Percentiles rank a stretch among this genome's conserved stretches.
These are phyloP conservation scores for Bifiguratus adelaidae DNA, from an alignment of 192 early-diverging fungal genomes.

Conservation along the genomic window DNA sequence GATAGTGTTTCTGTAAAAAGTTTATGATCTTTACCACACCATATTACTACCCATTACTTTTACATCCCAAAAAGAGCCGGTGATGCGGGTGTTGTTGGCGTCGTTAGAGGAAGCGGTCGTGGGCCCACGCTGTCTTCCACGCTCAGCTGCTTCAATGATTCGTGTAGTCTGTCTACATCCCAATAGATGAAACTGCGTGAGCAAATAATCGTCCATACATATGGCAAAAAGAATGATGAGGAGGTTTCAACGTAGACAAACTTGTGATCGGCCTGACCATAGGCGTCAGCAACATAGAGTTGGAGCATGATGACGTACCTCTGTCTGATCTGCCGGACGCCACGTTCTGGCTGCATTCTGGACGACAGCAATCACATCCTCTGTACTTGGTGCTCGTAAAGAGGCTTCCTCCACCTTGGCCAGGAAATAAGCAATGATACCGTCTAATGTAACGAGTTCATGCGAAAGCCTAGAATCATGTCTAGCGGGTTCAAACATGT, in stretches of 20 bases:
- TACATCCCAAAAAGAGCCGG: no score
- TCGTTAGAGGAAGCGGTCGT: no score
- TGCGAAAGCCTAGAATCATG: conserved; percentile 36
- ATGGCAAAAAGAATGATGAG: conserved; percentile 54
- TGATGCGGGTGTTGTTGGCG: no score
- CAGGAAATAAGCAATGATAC: conserved; percentile 56
- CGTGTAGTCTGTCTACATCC: conserved; percentile 51
- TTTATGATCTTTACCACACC: no score
- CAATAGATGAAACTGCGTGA: conserved; percentile 53
- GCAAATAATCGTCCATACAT: conserved; percentile 54
- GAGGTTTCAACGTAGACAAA: conserved; percentile 60
- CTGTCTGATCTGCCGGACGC: conserved; percentile 33
- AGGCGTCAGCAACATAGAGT: conserved; percentile 7
- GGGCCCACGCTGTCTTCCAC: no score
- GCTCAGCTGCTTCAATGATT: no score
- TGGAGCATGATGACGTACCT: not conserved
- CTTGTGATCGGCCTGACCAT: conserved; percentile 42
- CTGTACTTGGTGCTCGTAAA: conserved; percentile 48
- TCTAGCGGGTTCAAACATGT: conserved; percentile 49
- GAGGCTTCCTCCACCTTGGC: conserved; percentile 49
- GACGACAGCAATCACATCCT: conserved; percentile 52
- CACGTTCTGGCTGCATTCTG: conserved; percentile 53
- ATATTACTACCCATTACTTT: no score
- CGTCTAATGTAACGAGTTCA: conserved; percentile 53
- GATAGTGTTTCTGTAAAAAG: no score